phyloP scores from a whole-genome alignment of 2,329 filamentous ascomycete species.

The Penicillium palitans region DNA sequence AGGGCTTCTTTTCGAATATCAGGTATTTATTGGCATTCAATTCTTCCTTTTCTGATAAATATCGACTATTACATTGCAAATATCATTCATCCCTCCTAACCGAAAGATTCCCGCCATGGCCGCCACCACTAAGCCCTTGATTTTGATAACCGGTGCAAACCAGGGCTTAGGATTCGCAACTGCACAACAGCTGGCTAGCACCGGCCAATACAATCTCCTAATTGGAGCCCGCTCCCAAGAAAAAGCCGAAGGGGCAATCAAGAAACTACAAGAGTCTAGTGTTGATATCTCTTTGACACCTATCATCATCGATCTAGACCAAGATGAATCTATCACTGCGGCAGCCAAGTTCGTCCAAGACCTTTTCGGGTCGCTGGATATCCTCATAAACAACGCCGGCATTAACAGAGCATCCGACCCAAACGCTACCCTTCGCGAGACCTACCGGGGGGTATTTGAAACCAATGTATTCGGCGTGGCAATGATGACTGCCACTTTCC shows the following conservation, averaged over 20 bases:
- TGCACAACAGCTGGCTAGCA: background rate
- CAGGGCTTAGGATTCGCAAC: background rate
- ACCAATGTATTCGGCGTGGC: background rate
- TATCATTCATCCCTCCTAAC: background rate
- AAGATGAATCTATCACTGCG: background rate
- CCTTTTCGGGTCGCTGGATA: background rate
- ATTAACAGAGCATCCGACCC: background rate
- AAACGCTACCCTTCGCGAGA: background rate
- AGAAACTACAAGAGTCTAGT: background rate
- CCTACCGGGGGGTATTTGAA: background rate
- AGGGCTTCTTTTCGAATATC: too few species aligned
- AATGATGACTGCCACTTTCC: background rate
- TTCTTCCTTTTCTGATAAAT: background rate
- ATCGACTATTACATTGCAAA: background rate
- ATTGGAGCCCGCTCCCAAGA: background rate
- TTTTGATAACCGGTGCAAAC: slow-evolving; percentile 1
- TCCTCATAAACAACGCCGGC: background rate
- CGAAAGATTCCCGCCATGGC: background rate
- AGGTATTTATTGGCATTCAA: too few species aligned
- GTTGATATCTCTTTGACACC: background rate
- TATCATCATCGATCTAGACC: background rate
- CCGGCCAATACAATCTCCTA: background rate
- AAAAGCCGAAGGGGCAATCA: background rate
- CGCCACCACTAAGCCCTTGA: background rate
- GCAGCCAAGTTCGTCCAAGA: background rate